phyloP scores from a whole-genome alignment of 768 basidiomycete species.

The Panus rudis region DNA sequence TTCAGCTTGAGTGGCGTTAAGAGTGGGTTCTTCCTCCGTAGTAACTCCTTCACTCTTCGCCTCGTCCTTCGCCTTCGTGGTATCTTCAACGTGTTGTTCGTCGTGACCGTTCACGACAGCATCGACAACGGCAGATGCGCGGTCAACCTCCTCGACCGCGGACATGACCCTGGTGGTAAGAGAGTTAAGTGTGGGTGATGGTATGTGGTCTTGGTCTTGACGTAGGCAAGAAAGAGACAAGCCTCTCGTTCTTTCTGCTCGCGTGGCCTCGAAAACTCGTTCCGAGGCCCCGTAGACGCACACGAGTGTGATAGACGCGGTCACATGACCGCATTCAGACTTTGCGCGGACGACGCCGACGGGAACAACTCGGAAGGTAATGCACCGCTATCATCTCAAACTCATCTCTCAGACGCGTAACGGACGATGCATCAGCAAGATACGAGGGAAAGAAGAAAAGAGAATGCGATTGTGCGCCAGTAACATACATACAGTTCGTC shows the following conservation, averaged over 20 bases:
- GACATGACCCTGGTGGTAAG: neutral
- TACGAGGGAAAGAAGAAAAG: neutral
- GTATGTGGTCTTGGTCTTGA: neutral
- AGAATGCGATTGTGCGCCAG: too few relatives aligned
- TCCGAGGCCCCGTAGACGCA: too few relatives aligned
- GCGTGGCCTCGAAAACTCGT: neutral
- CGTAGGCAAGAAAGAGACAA: neutral
- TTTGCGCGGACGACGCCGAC: neutral
- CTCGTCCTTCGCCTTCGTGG: neutral
- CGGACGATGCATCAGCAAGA: too few relatives aligned
- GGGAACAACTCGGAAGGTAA: neutral
- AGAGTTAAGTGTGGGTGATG: neutral
- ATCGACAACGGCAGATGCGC: neutral
- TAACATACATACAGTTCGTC: too few relatives aligned
- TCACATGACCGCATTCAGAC: too few relatives aligned
- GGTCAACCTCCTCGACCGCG: neutral
- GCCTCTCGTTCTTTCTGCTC: neutral
- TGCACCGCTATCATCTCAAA: neutral
- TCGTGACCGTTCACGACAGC: neutral
- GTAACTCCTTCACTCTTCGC: neutral
- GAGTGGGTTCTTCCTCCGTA: neutral
- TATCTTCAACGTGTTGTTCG: neutral
- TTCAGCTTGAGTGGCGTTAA: neutral
- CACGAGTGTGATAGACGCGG: too few relatives aligned
- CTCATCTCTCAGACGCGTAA: neutral